These are phyloP conservation scores for Oropetium thomaeum DNA, from an alignment of 176 grass and related monocot genomes.

Conservation along the genomic window DNA sequence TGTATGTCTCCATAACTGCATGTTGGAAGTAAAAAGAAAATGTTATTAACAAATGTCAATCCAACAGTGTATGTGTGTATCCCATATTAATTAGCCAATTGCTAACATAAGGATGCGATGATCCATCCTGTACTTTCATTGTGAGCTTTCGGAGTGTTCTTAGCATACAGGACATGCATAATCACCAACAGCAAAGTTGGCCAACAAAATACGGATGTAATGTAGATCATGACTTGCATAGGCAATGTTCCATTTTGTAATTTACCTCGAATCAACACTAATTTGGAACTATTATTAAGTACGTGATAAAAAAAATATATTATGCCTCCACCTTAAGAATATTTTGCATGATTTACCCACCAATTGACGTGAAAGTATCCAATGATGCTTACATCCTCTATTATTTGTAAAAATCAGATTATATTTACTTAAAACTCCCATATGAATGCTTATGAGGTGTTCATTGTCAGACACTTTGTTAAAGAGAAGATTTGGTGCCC, in stretches of 20 bases:
- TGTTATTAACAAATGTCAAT: not conserved
- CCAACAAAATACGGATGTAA: not conserved
- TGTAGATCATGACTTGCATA: not conserved
- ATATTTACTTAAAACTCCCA: not conserved
- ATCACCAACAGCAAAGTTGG: not conserved
- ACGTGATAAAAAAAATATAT: not conserved
- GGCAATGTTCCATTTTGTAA: not conserved
- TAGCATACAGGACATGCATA: not conserved
- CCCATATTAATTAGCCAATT: not conserved
- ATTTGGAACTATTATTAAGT: not conserved
- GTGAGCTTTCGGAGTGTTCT: constrained; percentile 9
- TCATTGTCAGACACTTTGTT: not conserved
- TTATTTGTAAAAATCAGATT: not conserved
- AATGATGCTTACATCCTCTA: not conserved
- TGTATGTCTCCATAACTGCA: constrained; percentile 53
- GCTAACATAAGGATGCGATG: not conserved
- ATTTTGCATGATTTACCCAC: not conserved
- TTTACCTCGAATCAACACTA: not conserved
- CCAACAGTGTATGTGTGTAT: not conserved
- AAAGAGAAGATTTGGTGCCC: too few species aligned
- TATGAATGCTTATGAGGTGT: not conserved
- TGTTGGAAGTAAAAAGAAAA: not conserved
- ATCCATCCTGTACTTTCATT: not conserved
- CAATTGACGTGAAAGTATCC: not conserved
- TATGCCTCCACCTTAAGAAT: not conserved